phyloP scores from a whole-genome alignment of 108 stramenopile genomes.

The Nannochloropsis granulata region DNA sequence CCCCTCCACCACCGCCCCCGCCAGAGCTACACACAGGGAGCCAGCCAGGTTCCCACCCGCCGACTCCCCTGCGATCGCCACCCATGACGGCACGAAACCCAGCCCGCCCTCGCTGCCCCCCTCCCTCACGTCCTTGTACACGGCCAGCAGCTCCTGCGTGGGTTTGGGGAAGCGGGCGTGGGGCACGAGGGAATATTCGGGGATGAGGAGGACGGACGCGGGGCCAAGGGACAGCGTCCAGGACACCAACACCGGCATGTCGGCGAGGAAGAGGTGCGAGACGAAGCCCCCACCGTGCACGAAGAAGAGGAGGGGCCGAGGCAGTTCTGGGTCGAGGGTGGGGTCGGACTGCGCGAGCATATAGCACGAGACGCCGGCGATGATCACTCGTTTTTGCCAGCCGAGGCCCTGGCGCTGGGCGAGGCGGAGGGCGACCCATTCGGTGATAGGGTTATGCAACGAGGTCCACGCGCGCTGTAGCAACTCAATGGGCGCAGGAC shows the following conservation, averaged over 20 bases:
- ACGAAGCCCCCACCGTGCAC: slow-evolving; percentile 17
- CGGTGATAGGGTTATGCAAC: background rate
- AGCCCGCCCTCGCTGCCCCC: background rate
- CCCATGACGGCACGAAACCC: background rate
- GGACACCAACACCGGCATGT: background rate
- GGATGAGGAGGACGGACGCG: background rate
- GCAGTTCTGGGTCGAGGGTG: background rate
- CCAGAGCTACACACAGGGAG: background rate
- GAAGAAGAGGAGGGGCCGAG: background rate
- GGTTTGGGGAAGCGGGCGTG: background rate
- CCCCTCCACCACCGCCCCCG: background rate
- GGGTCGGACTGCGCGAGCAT: background rate
- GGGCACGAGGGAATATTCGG: background rate
- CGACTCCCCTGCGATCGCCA: background rate
- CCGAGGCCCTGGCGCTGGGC: background rate
- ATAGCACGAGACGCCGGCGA: background rate
- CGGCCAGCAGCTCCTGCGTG: background rate
- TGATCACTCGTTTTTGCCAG: background rate
- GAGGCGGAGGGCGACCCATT: background rate
- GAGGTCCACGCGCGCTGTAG: background rate
- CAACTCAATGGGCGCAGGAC: background rate
- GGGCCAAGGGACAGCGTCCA: background rate
- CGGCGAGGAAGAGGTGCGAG: background rate
- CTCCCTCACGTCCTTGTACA: background rate
- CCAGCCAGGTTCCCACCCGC: slow-evolving; percentile 2